phyloP scores from a whole-genome alignment of 2,329 filamentous ascomycete species.

The Uncinocarpus reesii region DNA sequence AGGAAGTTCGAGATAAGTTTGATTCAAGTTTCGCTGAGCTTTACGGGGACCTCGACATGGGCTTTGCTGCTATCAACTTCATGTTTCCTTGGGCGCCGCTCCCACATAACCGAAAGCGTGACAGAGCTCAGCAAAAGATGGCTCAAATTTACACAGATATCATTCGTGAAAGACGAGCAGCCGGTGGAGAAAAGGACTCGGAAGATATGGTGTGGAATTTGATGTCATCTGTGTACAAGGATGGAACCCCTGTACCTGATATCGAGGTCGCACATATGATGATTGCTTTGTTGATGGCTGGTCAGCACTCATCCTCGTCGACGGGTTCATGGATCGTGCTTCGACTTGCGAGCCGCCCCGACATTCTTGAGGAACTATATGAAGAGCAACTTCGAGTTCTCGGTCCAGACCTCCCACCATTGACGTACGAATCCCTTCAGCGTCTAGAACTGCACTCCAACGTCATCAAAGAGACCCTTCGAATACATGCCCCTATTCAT shows the following conservation, averaged over 20 bases:
- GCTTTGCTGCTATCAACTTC: conserved; percentile 82
- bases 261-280: conserved; percentile 84
- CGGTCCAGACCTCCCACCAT: conserved; percentile 61
- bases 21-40: conserved; percentile 69
- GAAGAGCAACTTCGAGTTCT: conserved; percentile 67
- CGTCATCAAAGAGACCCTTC: conserved; percentile 83
- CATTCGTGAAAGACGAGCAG: conserved; percentile 59
- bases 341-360: conserved; percentile 63
- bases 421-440: conserved; percentile 67
- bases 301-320: conserved; percentile 79
- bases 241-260: conserved; percentile 67
- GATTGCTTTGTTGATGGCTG: conserved; percentile 87
- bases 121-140: conserved; percentile 70
- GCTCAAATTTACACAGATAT: conserved; percentile 73
- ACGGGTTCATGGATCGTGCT: conserved; percentile 78
- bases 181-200: conserved; percentile 42
- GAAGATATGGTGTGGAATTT: conserved; percentile 84
- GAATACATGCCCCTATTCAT: conserved; percentile 86
- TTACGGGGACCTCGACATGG: conserved; percentile 84
- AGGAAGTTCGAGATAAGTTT: conserved; percentile 69
- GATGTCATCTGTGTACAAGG: conserved; percentile 77
- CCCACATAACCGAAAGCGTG: conserved; percentile 75
- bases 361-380: conserved; percentile 73
- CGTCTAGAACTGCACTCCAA: conserved; percentile 72
- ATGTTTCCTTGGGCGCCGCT: conserved; percentile 79